Evolutionary conservation across 2,329 filamentous ascomycete species (phyloP), one percentile per base, ranked within the genome.

Genomic region (Verticillium isaacii): DNA sequence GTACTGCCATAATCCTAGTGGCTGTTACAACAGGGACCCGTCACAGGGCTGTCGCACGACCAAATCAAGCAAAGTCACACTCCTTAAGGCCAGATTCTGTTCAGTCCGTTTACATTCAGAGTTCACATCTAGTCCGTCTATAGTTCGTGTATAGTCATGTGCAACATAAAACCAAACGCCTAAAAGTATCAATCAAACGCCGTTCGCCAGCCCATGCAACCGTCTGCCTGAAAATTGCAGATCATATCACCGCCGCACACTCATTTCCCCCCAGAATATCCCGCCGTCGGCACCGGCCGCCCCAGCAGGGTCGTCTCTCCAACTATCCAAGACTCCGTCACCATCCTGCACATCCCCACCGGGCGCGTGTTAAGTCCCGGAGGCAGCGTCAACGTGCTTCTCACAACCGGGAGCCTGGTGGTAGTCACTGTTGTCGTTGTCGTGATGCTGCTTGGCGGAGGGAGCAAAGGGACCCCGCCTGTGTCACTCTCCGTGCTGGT

Each of bases 311-410:
- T 60, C 11, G 62, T 63, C 39, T 56, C 9, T 2, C 62, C 62
- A 3, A 62, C 32, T 41, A 56, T 29, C 62, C 62, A 63, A 9
- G 60, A 63, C 37, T 57, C 52, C 36, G 60, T 62, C 15, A 56
- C 59, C 57, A 62, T 45, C 17, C 60, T 57, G 58, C 62, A 63
- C 54, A 56, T 52, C 41, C 59, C 41, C 25, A 60, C 60, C 17
- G 57, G 55, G 19, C 12, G 19, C 37, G 62, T 63, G 54, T 62
- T 60, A 11, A 63, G 60, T 5, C 62, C 62, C 8, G 62, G 62
- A 17, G 60, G 52, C n/a, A 63, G 57, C 14, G 55, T 62, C 41
- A 63, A 52, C 23, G 60, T 63, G 19, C 58, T 41, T 2, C 7
- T 37, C 32, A 63, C 37, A 41, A 3, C n/a, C 3, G 19, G 9